Conservation (phyloP, 2,329 filamentous ascomycete species). For the Endoconidiophora laricicola region DNA sequence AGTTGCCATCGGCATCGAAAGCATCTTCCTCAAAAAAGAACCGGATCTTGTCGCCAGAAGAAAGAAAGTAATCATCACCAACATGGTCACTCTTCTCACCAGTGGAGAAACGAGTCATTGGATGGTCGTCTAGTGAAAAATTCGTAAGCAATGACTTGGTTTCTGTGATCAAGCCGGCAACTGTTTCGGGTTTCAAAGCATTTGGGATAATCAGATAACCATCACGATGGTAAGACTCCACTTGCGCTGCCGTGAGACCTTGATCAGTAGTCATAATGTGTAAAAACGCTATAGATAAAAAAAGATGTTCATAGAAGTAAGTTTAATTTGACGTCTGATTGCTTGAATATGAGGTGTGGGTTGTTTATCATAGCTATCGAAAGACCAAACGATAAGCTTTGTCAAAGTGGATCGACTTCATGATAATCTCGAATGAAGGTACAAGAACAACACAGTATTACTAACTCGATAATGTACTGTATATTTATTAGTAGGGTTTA, state of each 20-base stretch:
- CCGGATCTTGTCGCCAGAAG: constrained; percentile 75
- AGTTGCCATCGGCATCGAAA: constrained; percentile 46
- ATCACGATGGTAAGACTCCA: constrained; percentile 57
- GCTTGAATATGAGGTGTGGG: background rate
- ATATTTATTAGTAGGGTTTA: too few species aligned
- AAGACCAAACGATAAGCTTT: too few species aligned
- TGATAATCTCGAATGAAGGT: too few species aligned
- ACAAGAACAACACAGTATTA: too few species aligned
- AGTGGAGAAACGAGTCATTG: constrained; percentile 86
- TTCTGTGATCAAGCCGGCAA: constrained; percentile 53
- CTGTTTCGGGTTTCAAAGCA: constrained; percentile 50
- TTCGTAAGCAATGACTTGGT: constrained; percentile 56
- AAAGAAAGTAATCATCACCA: constrained; percentile 87
- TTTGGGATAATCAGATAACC: constrained; percentile 80
- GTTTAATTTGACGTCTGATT: background rate
- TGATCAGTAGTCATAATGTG: constrained; percentile 2
- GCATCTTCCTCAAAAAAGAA: constrained; percentile 98
- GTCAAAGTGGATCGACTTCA: too few species aligned
- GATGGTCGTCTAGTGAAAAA: constrained; percentile 69
- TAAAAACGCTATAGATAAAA: background rate
- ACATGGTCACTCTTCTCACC: constrained; percentile 62
- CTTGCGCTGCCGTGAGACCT: constrained; percentile 56
- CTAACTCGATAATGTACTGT: too few species aligned
- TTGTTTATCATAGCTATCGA: too few species aligned
- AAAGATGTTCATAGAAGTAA: background rate